phyloP scores from a whole-genome alignment of 2,329 filamentous ascomycete genomes.

The Fusarium mundagurra region DNA sequence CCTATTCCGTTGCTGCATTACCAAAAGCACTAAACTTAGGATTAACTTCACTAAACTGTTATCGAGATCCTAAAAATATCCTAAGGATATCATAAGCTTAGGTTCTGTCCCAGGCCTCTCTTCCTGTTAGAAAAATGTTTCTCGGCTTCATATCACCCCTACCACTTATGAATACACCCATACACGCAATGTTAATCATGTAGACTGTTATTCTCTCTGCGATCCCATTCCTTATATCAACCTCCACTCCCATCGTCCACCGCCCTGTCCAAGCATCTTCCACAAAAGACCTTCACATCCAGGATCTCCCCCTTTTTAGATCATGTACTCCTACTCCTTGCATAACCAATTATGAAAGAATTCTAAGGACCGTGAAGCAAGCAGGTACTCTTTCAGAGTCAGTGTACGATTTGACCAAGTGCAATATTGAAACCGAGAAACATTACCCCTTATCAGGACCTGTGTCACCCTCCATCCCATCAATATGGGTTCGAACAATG shows the following conservation, averaged over 20 bases:
- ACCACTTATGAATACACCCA: background rate
- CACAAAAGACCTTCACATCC: background rate
- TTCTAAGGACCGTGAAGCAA: background rate
- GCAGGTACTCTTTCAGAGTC: no score
- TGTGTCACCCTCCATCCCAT: background rate
- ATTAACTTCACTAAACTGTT: background rate
- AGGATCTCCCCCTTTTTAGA: background rate
- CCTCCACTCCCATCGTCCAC: background rate
- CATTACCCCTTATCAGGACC: background rate
- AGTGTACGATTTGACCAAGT: background rate
- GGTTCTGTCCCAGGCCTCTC: background rate
- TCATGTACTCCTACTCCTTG: background rate
- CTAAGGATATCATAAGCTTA: background rate
- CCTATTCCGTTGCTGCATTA: no score
- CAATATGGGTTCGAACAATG: background rate
- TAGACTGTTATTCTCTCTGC: background rate
- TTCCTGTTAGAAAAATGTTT: background rate
- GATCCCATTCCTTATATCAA: background rate
- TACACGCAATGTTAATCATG: background rate
- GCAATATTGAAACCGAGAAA: background rate
- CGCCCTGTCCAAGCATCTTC: background rate
- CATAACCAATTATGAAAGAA: background rate
- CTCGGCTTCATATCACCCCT: background rate
- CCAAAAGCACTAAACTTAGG: background rate
- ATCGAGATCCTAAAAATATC: background rate